Base-by-base conservation (phyloP, 495 filamentous ascomycete species). In the Usnea hakonensis region DNA sequence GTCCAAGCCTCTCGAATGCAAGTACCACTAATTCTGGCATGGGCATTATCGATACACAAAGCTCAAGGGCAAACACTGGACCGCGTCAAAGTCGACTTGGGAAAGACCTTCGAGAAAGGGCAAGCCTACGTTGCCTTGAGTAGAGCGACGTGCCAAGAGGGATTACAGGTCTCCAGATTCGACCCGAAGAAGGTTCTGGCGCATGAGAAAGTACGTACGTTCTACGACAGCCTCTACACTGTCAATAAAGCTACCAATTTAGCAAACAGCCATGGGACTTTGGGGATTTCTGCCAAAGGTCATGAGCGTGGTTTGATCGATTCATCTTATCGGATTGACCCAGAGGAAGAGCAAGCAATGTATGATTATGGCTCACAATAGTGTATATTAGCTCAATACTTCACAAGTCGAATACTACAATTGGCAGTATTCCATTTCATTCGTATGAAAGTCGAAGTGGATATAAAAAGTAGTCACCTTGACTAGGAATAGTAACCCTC, bases 41-140 rank as follows among this genome's bases (percentile, higher is more conserved):
- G 94, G 94, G 95, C 94, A 17, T 76, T 98, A 19, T 95, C 90
- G 3, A 97, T 98, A 64, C 94, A 98, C 78, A 98, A 98, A 75
- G 94, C 95, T 11, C 94, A 98, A 71, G 94, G 94, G 0, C 95
- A 97, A 70, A 97, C 94, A 17, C 78, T 98, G 50, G 91, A 96
- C 69, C 81, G 94, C 19, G 95, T 97, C 54, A 96, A 95, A 72
- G 92, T 98, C 8, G 91, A 97, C 68, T 79, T 98, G 0, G 90
- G 90, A 19, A 87, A 80, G 65, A 90, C 94, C 11, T 98, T 98
- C 68, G 94, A 97, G 72, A 97, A 96, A 72, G 94, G 94, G 0
- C 94, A 83, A 64, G 80, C 80, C 16, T 83, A 83, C 62, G 80
- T 83, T 35, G 80, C 80, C 11, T 68, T 83, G 4, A 83, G 80